phyloP scores from a whole-genome alignment of 2,329 filamentous ascomycete genomes.

The Fusarium sp. region DNA sequence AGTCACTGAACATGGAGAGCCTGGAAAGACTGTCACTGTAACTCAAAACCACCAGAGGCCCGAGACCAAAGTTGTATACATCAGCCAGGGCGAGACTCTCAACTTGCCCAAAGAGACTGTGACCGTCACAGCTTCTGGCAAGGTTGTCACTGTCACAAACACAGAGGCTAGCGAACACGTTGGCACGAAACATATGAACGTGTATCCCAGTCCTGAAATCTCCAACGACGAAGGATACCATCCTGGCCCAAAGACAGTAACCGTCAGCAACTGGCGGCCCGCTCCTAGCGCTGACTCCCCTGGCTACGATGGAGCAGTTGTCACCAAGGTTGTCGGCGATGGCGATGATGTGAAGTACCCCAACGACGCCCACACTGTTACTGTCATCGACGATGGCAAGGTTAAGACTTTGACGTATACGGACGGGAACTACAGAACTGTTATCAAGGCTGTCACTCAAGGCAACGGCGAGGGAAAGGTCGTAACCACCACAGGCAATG shows the following conservation, averaged over 20 bases:
- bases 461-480: conserved; percentile 32
- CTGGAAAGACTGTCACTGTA: conserved; percentile 33
- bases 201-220: conserved; percentile 24
- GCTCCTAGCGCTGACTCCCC: conserved; percentile 26
- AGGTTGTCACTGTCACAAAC: conserved; percentile 44
- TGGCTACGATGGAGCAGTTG: conserved; percentile 18
- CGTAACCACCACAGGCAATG: conserved; percentile 16
- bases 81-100: conserved; percentile 36
- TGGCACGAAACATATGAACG: conserved; percentile 41
- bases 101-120: conserved; percentile 46
- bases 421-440: conserved; percentile 8
- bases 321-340: conserved; percentile 20
- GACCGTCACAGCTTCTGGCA: conserved; percentile 43
- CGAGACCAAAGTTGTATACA: conserved; percentile 35
- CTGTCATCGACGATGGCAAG: conserved; percentile 33
- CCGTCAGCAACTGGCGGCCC: conserved; percentile 23
- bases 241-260: conserved; percentile 30
- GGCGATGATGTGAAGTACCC: conserved; percentile 6
- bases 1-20: conserved; percentile 25
- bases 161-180: conserved; percentile 40
- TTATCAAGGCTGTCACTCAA: conserved; percentile 33
- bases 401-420: conserved; percentile 38
- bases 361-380: conserved; percentile 25
- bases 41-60: conserved; percentile 33
- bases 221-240: conserved; percentile 17